phyloP scores from a whole-genome alignment of 768 basidiomycete genomes.

The Floccularia luteovirens region DNA sequence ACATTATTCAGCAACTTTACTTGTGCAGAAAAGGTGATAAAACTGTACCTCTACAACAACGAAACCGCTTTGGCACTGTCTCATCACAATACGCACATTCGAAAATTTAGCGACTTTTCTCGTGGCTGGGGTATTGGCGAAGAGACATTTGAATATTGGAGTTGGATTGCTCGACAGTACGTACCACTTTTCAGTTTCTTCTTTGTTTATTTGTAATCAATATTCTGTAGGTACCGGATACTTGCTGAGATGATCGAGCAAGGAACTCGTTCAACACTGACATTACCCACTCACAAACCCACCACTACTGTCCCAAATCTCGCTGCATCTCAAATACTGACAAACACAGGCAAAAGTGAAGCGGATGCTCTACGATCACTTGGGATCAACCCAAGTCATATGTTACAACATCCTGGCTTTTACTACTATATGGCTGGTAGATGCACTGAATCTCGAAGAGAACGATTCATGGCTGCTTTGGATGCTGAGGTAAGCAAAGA shows the following conservation, averaged over 20 bases:
- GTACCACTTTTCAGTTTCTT: constrained; percentile 15
- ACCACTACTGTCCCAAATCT: constrained; percentile 16
- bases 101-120: constrained; percentile 80
- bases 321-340: constrained; percentile 11
- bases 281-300: constrained; percentile 54
- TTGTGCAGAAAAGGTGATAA: constrained; percentile 55
- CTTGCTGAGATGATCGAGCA: constrained; percentile 89
- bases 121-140: constrained; percentile 94
- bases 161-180: constrained; percentile 90
- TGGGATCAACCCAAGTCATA: constrained; percentile 73
- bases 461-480: constrained; percentile 53
- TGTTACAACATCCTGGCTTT: constrained; percentile 86
- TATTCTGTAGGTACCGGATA: constrained; percentile 61
- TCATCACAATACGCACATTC: constrained; percentile 80
- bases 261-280: constrained; percentile 56
- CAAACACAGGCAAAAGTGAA: constrained; percentile 26
- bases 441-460: constrained; percentile 72
- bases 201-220: background rate
- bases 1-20: background rate
- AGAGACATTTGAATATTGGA: constrained; percentile 96
- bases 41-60: constrained; percentile 86
- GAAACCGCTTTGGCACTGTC: constrained; percentile 76
- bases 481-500: constrained; percentile 51
- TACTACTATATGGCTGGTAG: constrained; percentile 88
- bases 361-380: constrained; percentile 52